Conservation (phyloP, 129 eudicot species). For the Lactuca sativa region DNA sequence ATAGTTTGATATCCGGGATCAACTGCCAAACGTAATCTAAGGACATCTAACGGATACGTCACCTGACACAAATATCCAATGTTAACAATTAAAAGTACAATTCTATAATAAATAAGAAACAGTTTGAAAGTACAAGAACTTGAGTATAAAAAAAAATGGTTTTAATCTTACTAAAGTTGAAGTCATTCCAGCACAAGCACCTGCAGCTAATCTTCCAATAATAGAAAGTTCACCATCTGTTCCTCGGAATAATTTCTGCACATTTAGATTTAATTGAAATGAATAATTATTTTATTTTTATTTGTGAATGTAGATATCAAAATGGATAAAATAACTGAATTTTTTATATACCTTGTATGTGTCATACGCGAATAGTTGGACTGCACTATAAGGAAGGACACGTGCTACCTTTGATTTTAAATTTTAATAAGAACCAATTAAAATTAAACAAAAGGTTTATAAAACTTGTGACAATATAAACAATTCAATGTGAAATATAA, state of each 20-base stretch:
- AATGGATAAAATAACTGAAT: constrained; percentile 1
- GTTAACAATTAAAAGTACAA: constrained; percentile 2
- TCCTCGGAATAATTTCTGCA: constrained; percentile 72
- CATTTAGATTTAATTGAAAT: neutral
- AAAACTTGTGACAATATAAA: neutral
- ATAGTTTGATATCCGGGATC: constrained; percentile 85
- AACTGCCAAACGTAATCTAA: constrained; percentile 91
- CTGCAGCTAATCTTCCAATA: constrained; percentile 86
- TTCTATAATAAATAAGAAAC: too few relatives aligned
- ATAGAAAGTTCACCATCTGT: constrained; percentile 74
- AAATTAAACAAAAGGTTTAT: neutral
- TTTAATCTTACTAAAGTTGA: constrained; percentile 63
- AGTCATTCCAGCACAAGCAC: constrained; percentile 99
- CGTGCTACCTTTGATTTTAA: constrained; percentile 56
- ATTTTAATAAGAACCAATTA: neutral
- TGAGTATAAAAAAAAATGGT: neutral
- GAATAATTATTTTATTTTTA: neutral
- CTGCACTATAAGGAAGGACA: constrained; percentile 92
- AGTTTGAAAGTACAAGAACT: neutral
- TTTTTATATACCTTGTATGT: constrained; percentile 65
- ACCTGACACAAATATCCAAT: constrained; percentile 43
- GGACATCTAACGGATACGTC: constrained; percentile 87
- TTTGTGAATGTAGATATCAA: constrained; percentile 1
- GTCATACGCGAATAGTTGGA: constrained; percentile 86
- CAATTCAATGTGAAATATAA: neutral